These are phyloP conservation scores for Paracamarosporium sp. DNA, from an alignment of 2,329 filamentous ascomycete species.

Conservation along the genomic window DNA sequence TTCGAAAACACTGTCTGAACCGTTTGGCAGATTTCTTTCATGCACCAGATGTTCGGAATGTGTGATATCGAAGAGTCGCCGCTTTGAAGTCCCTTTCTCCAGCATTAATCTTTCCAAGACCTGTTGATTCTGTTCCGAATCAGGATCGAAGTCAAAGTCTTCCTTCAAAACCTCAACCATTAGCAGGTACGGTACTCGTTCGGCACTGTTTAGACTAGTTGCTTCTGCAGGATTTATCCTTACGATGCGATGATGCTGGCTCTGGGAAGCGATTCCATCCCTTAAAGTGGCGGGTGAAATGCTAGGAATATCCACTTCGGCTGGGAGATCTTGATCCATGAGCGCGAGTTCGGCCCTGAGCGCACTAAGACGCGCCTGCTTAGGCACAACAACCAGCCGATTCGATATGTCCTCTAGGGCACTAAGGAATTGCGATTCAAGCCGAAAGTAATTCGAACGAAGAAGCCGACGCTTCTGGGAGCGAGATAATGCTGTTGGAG, in stretches of 20 bases:
- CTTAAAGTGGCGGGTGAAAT: constrained; percentile 79
- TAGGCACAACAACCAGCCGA: constrained; percentile 81
- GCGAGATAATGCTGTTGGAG: constrained; percentile 66
- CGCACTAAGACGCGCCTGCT: constrained; percentile 80
- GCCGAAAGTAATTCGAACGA: constrained; percentile 82
- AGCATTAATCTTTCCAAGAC: constrained; percentile 69
- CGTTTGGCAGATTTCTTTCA: constrained; percentile 52
- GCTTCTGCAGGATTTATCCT: constrained; percentile 83
- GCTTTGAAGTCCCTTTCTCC: constrained; percentile 66
- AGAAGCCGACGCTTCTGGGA: constrained; percentile 75
- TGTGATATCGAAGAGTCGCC: constrained; percentile 61
- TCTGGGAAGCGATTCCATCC: constrained; percentile 75
- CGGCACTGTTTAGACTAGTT: constrained; percentile 84
- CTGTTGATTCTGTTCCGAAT: constrained; percentile 73
- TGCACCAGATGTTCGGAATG: constrained; percentile 64
- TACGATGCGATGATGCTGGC: constrained; percentile 82
- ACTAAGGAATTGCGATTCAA: constrained; percentile 79
- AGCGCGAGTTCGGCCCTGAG: constrained; percentile 80
- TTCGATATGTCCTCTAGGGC: constrained; percentile 86
- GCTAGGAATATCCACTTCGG: constrained; percentile 82
- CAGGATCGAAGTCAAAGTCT: constrained; percentile 83
- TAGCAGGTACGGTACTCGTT: constrained; percentile 83
- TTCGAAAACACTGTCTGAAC: constrained; percentile 79
- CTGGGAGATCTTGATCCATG: constrained; percentile 80
- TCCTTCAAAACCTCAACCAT: constrained; percentile 85